Conservation (phyloP, 208 protist species). For the Acanthamoeba sp. region DNA sequence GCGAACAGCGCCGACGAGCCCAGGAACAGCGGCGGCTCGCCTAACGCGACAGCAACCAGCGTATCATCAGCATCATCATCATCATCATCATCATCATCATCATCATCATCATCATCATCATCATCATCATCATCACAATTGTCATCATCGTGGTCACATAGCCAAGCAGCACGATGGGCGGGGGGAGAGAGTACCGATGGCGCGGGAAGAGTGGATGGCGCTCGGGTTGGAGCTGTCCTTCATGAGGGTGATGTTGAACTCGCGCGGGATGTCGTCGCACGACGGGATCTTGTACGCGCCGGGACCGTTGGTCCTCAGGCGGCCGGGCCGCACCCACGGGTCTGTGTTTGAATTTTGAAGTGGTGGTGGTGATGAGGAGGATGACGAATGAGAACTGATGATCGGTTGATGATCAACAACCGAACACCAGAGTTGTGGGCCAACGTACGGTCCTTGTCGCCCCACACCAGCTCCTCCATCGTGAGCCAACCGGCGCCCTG, state of each 20-base stretch:
- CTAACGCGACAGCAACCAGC: neutral
- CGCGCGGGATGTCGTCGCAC: constrained; percentile 89
- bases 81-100: no score
- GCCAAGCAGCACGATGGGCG: neutral
- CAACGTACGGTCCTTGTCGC: constrained; percentile 68
- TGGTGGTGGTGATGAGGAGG: constrained; percentile 70
- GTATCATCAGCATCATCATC: neutral
- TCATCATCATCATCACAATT: no score
- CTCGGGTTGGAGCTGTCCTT: constrained; percentile 82
- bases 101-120: no score
- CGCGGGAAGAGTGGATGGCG: constrained; percentile 84
- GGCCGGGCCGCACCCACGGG: constrained; percentile 35
- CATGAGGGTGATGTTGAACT: constrained; percentile 90
- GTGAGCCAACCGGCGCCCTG: constrained; percentile 89
- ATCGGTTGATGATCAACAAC: neutral
- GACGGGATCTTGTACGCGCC: constrained; percentile 91
- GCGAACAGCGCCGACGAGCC: constrained; percentile 90
- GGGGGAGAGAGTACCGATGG: neutral
- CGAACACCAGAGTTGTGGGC: no score
- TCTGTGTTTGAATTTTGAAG: neutral
- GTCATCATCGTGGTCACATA: no score
- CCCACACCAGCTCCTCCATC: constrained; percentile 86
- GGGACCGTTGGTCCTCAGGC: constrained; percentile 79
- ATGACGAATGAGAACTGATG: neutral
- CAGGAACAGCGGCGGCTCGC: constrained; percentile 94